phyloP scores from a whole-genome alignment of 192 early-diverging fungal species.

The Jimgerdemannia flammicorona region DNA sequence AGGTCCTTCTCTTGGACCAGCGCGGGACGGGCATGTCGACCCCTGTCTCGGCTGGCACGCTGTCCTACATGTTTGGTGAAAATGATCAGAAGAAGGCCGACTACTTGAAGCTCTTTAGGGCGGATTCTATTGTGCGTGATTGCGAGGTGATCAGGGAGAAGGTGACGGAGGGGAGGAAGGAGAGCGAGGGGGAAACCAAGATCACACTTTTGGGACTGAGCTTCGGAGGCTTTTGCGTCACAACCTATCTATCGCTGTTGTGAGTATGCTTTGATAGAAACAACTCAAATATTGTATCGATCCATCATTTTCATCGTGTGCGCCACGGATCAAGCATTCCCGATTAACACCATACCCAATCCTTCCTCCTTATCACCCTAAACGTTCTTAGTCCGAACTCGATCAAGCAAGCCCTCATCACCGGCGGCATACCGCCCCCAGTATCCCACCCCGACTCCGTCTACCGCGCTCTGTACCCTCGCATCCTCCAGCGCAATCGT shows the following conservation, averaged over 20 bases:
- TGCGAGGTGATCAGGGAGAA: slow-evolving; percentile 59
- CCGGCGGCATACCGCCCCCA: slow-evolving; percentile 66
- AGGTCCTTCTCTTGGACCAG: slow-evolving; percentile 64
- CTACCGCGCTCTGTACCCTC: slow-evolving; percentile 54
- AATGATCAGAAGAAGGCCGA: slow-evolving; percentile 49
- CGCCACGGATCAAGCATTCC: background rate
- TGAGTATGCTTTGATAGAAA: slow-evolving; percentile 31
- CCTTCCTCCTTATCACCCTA: background rate
- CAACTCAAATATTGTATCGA: too few relatives aligned
- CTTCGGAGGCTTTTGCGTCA: slow-evolving; percentile 70
- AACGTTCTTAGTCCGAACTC: slow-evolving; percentile 41
- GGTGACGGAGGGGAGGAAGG: slow-evolving; percentile 36
- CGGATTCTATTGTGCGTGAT: slow-evolving; percentile 66
- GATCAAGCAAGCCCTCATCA: slow-evolving; percentile 59
- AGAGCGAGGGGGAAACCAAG: slow-evolving; percentile 35
- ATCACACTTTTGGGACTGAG: slow-evolving; percentile 61
- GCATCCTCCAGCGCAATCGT: slow-evolving; percentile 56
- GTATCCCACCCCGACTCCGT: slow-evolving; percentile 57
- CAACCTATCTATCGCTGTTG: slow-evolving; percentile 64
- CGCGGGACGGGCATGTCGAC: slow-evolving; percentile 66
- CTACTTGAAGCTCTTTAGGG: slow-evolving; percentile 61
- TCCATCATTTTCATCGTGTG: too few relatives aligned
- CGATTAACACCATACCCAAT: background rate
- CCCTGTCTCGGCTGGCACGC: slow-evolving; percentile 44
- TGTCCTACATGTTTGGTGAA: slow-evolving; percentile 38